Base-by-base conservation (phyloP, 768 basidiomycete species). In the Trametes cubensis region DNA sequence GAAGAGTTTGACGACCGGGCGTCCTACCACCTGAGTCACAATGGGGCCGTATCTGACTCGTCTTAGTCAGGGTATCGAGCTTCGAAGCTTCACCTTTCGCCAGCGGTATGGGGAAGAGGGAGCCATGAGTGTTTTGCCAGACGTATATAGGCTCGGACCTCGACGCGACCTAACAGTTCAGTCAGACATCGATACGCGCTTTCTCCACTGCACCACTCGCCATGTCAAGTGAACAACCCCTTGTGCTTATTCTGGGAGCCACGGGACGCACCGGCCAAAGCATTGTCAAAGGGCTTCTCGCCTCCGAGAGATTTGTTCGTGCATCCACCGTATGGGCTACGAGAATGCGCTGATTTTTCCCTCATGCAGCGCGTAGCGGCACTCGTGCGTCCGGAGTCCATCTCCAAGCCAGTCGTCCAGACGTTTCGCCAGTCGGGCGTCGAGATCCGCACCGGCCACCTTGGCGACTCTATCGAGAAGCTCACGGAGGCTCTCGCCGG, bases 231-330 rank as follows among this genome's bases (percentile, higher is more conserved):
- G 4, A 26, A 7, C 48, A 7, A 17, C 59, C 59, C 39, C 61
- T 64, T 5, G 68, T 70, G 2, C 55, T 70, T 11, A 34, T 70
- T 10, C 49, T 67, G 5, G 68, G 69, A 18, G 66, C 55, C 1
- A 57, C 66, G 1, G 69, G 69, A 1, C 45, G 51, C 10, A 69
- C 66, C 49, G 69, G 68, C 39, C 38, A n/a, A 2, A 58, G 25
- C n/a, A 57, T 70, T 18, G 42, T 63, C 23, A 53, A 60, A 1
- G 63, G 50, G 4, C 55, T 69, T 14, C 28, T 60, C n/a, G 50
- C 63, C 15, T 34, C 55, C 15, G 58, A 51, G 10, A 44, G 46
- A 6, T 70, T 62, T 46, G 69, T 69, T 28, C 20, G 66, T 61
- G 26, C n/a, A 45, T 14, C 46, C 39, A 10, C 23, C 20, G 6